phyloP scores from a whole-genome alignment of 2,329 filamentous ascomycete species.

The Septoria petroselini region DNA sequence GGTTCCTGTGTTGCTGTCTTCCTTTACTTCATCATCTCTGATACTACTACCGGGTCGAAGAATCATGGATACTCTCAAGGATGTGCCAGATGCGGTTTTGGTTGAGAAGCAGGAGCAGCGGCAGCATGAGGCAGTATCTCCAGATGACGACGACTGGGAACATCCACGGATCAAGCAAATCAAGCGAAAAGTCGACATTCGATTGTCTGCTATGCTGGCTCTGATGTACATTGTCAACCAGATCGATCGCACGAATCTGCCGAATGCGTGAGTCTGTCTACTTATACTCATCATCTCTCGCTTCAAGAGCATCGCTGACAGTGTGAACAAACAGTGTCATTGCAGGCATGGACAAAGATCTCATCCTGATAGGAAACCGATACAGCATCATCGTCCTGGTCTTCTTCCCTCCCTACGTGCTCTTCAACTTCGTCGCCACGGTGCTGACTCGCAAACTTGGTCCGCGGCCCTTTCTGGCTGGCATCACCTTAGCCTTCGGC shows the following conservation, averaged over 20 bases:
- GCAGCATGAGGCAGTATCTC: no score
- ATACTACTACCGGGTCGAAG: no score
- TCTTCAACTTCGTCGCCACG: constrained; percentile 55
- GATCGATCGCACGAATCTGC: constrained; percentile 17
- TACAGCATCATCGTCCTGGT: constrained; percentile 12
- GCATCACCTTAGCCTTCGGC: constrained; percentile 49
- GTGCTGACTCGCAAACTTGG: constrained; percentile 44
- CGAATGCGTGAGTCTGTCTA: constrained; percentile 15
- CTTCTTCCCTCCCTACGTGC: constrained; percentile 48
- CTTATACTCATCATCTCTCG: no score
- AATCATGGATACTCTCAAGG: no score
- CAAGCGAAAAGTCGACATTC: constrained; percentile 13
- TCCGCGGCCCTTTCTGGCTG: constrained; percentile 53
- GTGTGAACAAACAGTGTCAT: no score
- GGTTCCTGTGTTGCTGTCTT: no score
- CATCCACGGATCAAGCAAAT: constrained; percentile 15
- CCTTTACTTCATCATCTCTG: no score
- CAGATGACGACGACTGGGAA: constrained; percentile 5
- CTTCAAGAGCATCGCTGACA: no score
- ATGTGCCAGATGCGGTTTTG: no score
- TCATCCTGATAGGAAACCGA: constrained; percentile 46
- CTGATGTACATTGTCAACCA: constrained; percentile 16
- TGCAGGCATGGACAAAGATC: constrained; percentile 47
- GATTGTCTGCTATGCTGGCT: constrained; percentile 8
- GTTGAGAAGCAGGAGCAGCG: no score